Evolutionary conservation across 176 grass and related monocot species (phyloP), one percentile per base, ranked within the genome.

Genomic region (Saccharum spontaneum): DNA sequence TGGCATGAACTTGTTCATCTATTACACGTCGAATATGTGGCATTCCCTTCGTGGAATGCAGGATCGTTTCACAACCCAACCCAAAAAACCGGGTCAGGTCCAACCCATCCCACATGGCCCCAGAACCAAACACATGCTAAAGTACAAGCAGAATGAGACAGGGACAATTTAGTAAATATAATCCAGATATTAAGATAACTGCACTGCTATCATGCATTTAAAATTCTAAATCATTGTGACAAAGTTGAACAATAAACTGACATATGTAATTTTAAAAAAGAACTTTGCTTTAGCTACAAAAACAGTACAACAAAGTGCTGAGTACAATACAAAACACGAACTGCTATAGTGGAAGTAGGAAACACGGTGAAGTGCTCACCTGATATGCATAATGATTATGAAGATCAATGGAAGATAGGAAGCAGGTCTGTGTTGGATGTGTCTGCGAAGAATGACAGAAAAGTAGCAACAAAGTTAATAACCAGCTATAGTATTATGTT

Each of bases 311-410:
- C 18, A 69, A 26, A 86, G 64, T 41, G 24, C n/a, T 52, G 65
- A 70, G 54, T 17, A 77, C 72, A 86, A 76, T 57, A 89, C 17
- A 73, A 89, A 63, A 63, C 60, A 26, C 74, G 20, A 43, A 79
- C 13, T 57, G 41, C 24, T 55, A 67, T 43, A 65, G 40, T 24
- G 38, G 7, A 83, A 80, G 34, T 49, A 89, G 61, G 11, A 49
- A 85, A 26, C 30, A 76, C 49, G 12, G 11, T 59, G 20, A 79
- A 68, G 11, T 39, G 41, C 76, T 87, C 60, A 98, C 95, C 89
- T 98, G 95, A 90, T 98, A 98, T 2, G 95, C 92, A 85, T 98
- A 98, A 90, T 98, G 95, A 73, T 94, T 98, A 82, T 98, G 95
- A 82, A 98, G 95, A 92, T 98, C 95, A 83, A 98, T 92, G 46